Evolutionary conservation across 1,284 basidiomycete species (phyloP).

Genomic region (Malassezia yamatoensis): DNA sequence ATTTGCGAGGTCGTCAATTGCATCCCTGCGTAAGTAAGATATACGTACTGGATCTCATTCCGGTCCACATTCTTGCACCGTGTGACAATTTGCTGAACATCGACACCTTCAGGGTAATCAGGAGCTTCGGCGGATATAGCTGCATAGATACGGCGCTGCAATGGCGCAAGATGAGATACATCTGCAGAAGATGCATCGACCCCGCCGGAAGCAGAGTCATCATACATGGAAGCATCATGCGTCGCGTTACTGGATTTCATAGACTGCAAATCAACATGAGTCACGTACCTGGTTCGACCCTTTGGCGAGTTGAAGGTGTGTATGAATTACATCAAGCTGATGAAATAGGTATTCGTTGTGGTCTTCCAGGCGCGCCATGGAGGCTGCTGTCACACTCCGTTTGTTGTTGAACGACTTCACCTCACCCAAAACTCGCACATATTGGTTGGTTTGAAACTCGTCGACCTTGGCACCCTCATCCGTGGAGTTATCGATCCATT

Average conservation of each 20-base stretch:
- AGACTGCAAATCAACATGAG: conserved; percentile 2
- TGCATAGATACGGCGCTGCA: conserved; percentile 26
- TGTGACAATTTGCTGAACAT: conserved; percentile 23
- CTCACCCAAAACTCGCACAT: conserved; percentile 78
- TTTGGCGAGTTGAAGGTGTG: conserved; percentile 30
- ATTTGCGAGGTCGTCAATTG: conserved; percentile 31
- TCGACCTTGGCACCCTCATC: conserved; percentile 49
- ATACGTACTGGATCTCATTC: conserved; percentile 17
- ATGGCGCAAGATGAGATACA: conserved; percentile 21
- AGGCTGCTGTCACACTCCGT: conserved; percentile 57
- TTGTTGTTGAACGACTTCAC: conserved; percentile 76
- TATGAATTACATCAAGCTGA: conserved; percentile 55
- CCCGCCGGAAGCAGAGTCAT: conserved; percentile 24
- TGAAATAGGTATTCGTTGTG: conserved; percentile 77
- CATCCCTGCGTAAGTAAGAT: conserved; percentile 17
- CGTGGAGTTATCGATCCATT: conserved; percentile 68
- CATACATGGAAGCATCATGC: conserved; percentile 8
- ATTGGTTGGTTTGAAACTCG: conserved; percentile 56
- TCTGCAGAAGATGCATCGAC: conserved; percentile 20
- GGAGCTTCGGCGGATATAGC: conserved; percentile 26
- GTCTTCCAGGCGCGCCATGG: conserved; percentile 55
- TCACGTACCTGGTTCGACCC: conserved; percentile 12
- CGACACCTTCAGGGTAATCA: conserved; percentile 30
- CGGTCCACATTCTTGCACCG: conserved; percentile 23
- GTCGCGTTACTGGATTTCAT: conserved; percentile 16